These are phyloP conservation scores for Claviceps purpurea DNA, from an alignment of 2,329 filamentous ascomycete genomes.

Conservation along the genomic window DNA sequence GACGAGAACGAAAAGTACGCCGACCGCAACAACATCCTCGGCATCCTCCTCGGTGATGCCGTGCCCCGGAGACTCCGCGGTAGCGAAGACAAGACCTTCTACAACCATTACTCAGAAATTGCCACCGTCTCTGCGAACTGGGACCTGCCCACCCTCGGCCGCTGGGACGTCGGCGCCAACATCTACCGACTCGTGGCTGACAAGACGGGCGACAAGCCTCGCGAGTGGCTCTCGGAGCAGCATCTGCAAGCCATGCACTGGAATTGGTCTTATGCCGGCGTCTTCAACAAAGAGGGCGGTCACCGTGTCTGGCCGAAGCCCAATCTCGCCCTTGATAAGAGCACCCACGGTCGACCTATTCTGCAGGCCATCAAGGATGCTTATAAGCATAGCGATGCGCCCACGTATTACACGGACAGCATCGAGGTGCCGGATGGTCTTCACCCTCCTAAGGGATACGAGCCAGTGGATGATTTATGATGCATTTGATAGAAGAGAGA, in stretches of 20 bases:
- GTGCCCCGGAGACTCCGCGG: slow-evolving; percentile 50
- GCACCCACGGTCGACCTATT: slow-evolving; percentile 20
- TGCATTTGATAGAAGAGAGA: neutral
- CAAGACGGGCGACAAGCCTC: slow-evolving; percentile 42
- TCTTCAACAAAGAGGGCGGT: slow-evolving; percentile 25
- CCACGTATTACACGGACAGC: slow-evolving; percentile 28
- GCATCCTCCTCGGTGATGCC: slow-evolving; percentile 61
- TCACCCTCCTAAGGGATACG: slow-evolving; percentile 27
- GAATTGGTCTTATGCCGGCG: slow-evolving; percentile 41
- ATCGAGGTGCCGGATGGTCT: slow-evolving; percentile 28
- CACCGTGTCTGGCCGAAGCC: slow-evolving; percentile 25
- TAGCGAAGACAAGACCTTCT: slow-evolving; percentile 55
- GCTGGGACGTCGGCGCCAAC: slow-evolving; percentile 61
- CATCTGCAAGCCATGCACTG: slow-evolving; percentile 30
- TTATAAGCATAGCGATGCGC: slow-evolving; percentile 24
- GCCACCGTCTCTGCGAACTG: slow-evolving; percentile 58
- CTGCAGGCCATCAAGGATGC: slow-evolving; percentile 23
- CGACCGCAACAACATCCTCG: slow-evolving; percentile 54
- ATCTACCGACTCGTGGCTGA: slow-evolving; percentile 49
- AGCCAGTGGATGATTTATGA: slow-evolving; percentile 6
- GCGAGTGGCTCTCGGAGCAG: slow-evolving; percentile 21
- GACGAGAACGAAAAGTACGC: slow-evolving; percentile 65
- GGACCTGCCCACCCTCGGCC: slow-evolving; percentile 54
- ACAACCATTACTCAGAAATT: slow-evolving; percentile 60
- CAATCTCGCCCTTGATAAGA: slow-evolving; percentile 23